Base-by-base conservation (phyloP, 106 monocot species). In the Acorus gramineus region DNA sequence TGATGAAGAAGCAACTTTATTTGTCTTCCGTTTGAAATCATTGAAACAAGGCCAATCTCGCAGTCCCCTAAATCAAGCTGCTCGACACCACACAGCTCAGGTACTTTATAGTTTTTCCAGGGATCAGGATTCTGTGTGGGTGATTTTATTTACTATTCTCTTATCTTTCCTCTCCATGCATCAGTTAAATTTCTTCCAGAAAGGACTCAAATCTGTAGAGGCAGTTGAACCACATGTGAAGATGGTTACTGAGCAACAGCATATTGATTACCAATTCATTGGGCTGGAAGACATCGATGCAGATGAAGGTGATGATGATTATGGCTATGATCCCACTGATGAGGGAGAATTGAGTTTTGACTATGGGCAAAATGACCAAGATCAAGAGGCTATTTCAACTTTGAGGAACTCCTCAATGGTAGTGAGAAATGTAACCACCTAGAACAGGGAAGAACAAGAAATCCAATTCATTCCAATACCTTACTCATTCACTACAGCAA, bases 21-120 rank as follows among this genome's bases (percentile, higher is more conserved):
- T 95, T 78, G 75, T 90, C 13, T 95, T 90, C 69, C 82, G 90
- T 49, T 74, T 95, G 69, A 95, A 95, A 77, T 95, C 95, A 57
- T 65, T 95, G 47, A 90, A 95, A 76, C 95, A 95, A 74, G 95
- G 95, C 5, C 95, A 90, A 47, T 87, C 84, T 46, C 75, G 84
- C 14, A 95, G 95, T 77, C 76, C 90, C 68, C 61, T 95, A 46
- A 95, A 90, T 49, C 95, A 90, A 62, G 90, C 95, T 67, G 82
- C 80, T 62, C 74, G 95, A 6, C 95, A 95, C 70, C 84, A 95
- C 87, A 85, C 95, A 72, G 85, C 93, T 13, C 93, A 93, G 89
- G 93, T 93, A 61, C 48, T 57, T 70, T 61, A 11, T 10, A 10
- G 6, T 66, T 44, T 55, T 44, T 66, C 44, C 44, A 13, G 53